Percentiles rank a stretch among this genome's conserved stretches.
Conservation (phyloP, 2,329 filamentous ascomycete genomes). For the Claviceps sp. region DNA sequence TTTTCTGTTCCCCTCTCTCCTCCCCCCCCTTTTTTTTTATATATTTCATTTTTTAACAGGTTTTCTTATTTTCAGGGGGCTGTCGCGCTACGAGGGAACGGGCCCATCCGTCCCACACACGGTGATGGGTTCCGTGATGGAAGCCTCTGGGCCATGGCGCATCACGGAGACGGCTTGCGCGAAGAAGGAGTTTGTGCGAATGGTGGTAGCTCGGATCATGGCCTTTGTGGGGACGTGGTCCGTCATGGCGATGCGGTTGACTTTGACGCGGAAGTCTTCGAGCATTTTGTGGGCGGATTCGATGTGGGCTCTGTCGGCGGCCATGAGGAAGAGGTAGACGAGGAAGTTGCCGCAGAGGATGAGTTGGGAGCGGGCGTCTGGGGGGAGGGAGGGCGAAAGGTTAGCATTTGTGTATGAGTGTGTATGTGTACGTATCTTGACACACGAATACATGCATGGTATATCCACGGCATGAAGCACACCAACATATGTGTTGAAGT, state of each 20-base stretch:
- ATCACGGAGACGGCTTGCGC: conserved; percentile 20
- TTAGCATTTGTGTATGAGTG: too few species aligned
- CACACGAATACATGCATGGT: too few species aligned
- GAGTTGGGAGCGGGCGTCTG: conserved; percentile 27
- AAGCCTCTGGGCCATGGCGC: conserved; percentile 10
- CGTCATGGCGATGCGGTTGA: conserved; percentile 20
- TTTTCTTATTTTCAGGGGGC: neutral
- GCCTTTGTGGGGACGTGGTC: conserved; percentile 18
- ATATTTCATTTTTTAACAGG: too few species aligned
- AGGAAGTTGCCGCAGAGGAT: conserved; percentile 35
- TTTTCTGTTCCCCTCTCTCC: too few species aligned
- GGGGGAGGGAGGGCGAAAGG: neutral
- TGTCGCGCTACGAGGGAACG: neutral
- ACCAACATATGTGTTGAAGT: too few species aligned
- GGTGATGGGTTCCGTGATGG: conserved; percentile 6
- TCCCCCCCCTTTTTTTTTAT: too few species aligned
- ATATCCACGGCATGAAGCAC: too few species aligned
- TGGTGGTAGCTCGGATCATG: conserved; percentile 21
- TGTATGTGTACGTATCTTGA: too few species aligned
- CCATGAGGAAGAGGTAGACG: conserved; percentile 33
- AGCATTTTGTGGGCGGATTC: conserved; percentile 22
- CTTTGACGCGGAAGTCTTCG: conserved; percentile 22
- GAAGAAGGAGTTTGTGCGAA: conserved; percentile 28
- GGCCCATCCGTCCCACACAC: conserved; percentile 5
- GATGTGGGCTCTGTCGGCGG: conserved; percentile 21